A percentile compares a stretch with the other conserved stretches of the same genome.
Conservation (phyloP, 2,329 filamentous ascomycete species). For the Fusarium nurragi region DNA sequence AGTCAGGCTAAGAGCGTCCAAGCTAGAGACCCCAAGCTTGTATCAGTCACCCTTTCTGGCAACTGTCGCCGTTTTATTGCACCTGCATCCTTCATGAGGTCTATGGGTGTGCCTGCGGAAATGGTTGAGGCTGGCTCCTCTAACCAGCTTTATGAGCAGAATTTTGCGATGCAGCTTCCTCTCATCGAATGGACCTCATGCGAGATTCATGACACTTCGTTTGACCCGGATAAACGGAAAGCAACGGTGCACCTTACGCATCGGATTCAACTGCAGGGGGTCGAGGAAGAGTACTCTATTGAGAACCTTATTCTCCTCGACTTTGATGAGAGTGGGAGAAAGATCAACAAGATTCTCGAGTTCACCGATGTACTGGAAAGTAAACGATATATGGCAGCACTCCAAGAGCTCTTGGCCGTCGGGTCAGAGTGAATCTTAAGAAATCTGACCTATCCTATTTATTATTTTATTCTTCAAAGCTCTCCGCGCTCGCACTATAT, state of each 20-base stretch:
- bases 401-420: background rate
- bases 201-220: background rate
- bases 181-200: background rate
- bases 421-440: background rate
- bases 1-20: background rate
- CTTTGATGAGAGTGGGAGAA: background rate
- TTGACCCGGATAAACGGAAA: background rate
- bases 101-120: background rate
- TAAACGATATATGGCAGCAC: background rate
- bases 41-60: background rate
- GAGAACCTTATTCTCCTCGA: background rate
- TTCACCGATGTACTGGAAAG: constrained; percentile 2
- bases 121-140: background rate
- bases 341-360: background rate
- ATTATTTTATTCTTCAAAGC: no score
- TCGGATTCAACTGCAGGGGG: background rate
- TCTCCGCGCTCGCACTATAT: no score
- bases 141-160: background rate
- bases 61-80: background rate
- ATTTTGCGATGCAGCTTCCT: background rate
- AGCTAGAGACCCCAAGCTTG: background rate
- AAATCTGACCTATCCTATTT: no score
- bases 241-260: constrained; percentile 3
- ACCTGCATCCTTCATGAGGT: background rate
- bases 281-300: background rate